Evolutionary conservation across 495 filamentous ascomycete genomes (phyloP).

Genomic region (Sabuloglossum arenarium): DNA sequence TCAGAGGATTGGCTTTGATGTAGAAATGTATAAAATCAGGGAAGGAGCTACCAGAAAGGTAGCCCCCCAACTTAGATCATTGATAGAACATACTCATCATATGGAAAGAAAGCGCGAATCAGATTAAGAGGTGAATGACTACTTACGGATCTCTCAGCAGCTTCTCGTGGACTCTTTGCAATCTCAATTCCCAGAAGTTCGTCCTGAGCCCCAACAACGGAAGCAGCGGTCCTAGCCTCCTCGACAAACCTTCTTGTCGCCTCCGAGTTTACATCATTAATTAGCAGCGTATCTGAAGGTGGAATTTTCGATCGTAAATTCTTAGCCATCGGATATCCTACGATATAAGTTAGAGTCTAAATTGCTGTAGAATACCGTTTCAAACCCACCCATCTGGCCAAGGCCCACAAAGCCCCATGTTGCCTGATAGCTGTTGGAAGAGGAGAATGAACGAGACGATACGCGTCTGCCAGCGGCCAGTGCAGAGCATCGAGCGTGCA

Average conservation of each 20-base stretch:
- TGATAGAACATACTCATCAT: constrained; percentile 33
- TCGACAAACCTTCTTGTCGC: constrained; percentile 35
- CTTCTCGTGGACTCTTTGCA: constrained; percentile 33
- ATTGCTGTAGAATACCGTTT: background rate
- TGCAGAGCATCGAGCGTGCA: background rate
- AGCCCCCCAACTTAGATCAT: constrained; percentile 42
- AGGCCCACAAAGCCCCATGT: constrained; percentile 73
- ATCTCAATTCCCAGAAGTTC: constrained; percentile 32
- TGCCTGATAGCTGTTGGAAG: constrained; percentile 8
- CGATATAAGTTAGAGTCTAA: background rate
- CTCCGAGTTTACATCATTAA: constrained; percentile 55
- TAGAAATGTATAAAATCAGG: constrained; percentile 28
- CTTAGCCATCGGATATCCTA: constrained; percentile 71
- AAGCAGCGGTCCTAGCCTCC: constrained; percentile 28
- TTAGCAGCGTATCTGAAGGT: constrained; percentile 38
- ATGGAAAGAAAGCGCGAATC: constrained; percentile 6
- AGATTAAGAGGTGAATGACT: background rate
- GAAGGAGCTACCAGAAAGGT: constrained; percentile 18
- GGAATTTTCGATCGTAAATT: constrained; percentile 64
- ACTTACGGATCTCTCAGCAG: constrained; percentile 57
- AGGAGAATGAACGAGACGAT: background rate
- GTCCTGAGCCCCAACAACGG: constrained; percentile 13
- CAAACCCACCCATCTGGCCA: constrained; percentile 60
- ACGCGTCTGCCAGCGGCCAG: background rate
- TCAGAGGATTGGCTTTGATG: constrained; percentile 49